phyloP scores from a whole-genome alignment of 2,329 filamentous ascomycete genomes.

The Trichoderma koningiopsis region DNA sequence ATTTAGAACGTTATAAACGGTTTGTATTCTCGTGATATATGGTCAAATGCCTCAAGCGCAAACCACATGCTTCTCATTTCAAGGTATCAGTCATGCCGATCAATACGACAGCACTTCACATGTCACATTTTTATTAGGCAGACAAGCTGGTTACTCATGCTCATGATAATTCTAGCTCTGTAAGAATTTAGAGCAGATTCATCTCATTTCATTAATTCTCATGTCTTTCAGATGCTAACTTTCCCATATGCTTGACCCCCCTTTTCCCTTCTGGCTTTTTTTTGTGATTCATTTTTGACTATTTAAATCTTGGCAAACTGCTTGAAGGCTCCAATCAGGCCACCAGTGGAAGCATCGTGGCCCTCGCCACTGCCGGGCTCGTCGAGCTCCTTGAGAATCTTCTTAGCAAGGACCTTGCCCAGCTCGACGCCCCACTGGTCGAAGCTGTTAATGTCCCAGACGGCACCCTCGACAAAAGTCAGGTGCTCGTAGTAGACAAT shows the following conservation, averaged over 20 bases:
- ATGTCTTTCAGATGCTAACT: neutral
- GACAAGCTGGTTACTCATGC: neutral
- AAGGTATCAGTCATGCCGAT: neutral
- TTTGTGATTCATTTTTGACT: neutral
- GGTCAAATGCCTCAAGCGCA: neutral
- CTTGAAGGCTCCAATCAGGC: slow-evolving; percentile 92
- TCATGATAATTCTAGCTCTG: neutral
- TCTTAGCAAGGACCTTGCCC: slow-evolving; percentile 94
- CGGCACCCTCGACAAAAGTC: slow-evolving; percentile 93
- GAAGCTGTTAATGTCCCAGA: slow-evolving; percentile 99
- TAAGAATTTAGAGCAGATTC: neutral
- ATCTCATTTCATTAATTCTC: slow-evolving; percentile 18
- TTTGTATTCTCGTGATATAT: neutral
- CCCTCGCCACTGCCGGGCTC: slow-evolving; percentile 67
- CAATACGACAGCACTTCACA: neutral
- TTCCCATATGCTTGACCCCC: neutral
- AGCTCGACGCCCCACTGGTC: slow-evolving; percentile 99
- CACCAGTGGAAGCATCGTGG: slow-evolving; percentile 87
- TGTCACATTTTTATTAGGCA: neutral
- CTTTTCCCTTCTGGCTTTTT: neutral
- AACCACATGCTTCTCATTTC: neutral
- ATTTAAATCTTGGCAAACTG: slow-evolving; percentile 59
- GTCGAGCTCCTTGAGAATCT: slow-evolving; percentile 84
- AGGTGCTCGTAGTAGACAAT: slow-evolving; percentile 99
- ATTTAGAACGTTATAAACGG: neutral